Evolutionary conservation across 306 rosid genomes (phyloP).

Genomic region (Prunus mongolica): DNA sequence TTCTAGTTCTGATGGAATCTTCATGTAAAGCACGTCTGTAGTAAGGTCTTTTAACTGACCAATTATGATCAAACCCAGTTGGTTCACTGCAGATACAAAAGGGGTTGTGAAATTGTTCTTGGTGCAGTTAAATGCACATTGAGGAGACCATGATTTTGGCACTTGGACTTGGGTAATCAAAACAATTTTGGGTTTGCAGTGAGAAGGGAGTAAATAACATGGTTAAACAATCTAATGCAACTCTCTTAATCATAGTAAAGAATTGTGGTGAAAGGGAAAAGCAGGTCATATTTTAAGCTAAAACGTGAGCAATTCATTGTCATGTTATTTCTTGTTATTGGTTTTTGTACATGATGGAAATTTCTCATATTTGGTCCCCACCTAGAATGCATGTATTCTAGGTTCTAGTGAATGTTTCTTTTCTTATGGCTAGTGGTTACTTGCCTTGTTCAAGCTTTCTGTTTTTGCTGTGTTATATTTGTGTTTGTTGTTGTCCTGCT

Average conservation of each 20-base stretch:
- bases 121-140: neutral
- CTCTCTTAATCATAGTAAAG: neutral
- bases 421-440: neutral
- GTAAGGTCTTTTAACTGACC: neutral
- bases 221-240: neutral
- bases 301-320: neutral
- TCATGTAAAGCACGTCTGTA: too few relatives aligned
- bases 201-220: neutral
- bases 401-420: neutral
- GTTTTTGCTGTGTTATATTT: constrained; percentile 1
- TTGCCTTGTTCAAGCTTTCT: neutral
- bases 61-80: neutral
- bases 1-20: neutral
- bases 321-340: neutral
- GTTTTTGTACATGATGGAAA: neutral
- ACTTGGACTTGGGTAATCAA: neutral
- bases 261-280: neutral
- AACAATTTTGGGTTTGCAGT: neutral
- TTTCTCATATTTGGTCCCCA: neutral
- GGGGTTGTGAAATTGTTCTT: neutral
- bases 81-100: neutral
- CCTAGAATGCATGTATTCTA: neutral
- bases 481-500: constrained; percentile 13
- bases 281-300: neutral
- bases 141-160: neutral